A percentile compares a stretch with the other conserved stretches of the same genome.
Evolutionary conservation across 2,329 filamentous ascomycete genomes (phyloP).

Genomic region (Aspergillus spinulosporus): DNA sequence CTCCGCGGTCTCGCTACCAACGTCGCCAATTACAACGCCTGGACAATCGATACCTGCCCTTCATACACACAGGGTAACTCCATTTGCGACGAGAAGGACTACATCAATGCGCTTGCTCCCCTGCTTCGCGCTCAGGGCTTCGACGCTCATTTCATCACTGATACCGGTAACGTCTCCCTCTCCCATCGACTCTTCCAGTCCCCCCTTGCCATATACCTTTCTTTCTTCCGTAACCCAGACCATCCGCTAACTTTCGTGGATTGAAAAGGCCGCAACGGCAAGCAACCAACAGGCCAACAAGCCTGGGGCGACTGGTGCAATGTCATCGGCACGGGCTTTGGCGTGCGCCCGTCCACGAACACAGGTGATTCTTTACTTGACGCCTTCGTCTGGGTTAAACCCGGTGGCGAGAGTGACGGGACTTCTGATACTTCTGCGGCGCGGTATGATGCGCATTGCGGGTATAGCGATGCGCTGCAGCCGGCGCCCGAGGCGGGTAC

Average conservation of each 20-base stretch:
- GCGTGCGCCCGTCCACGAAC: constrained; percentile 60
- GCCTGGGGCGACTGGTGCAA: constrained; percentile 70
- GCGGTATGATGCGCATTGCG: constrained; percentile 59
- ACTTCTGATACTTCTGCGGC: constrained; percentile 51
- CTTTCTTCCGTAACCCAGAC: too few species aligned
- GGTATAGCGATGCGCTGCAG: constrained; percentile 54
- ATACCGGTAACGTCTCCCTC: constrained; percentile 39
- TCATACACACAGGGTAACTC: constrained; percentile 48
- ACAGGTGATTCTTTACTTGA: constrained; percentile 63
- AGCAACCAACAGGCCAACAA: constrained; percentile 57
- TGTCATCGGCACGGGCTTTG: constrained; percentile 63
- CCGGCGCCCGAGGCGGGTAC: constrained; percentile 69
- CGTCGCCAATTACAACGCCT: constrained; percentile 61
- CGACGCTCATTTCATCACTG: constrained; percentile 57
- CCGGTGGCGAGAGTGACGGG: constrained; percentile 58
- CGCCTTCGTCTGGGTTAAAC: constrained; percentile 71
- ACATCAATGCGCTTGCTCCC: constrained; percentile 53
- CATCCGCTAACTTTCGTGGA: too few species aligned
- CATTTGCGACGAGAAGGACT: constrained; percentile 56
- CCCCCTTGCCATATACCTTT: too few species aligned
- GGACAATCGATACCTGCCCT: constrained; percentile 47
- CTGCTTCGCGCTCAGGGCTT: constrained; percentile 51
- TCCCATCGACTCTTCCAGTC: too few species aligned
- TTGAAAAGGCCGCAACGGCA: constrained; percentile 54
- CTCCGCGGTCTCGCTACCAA: constrained; percentile 59